Conservation (phyloP, 2,329 filamentous ascomycete genomes). For the Aspergillus unguis region DNA sequence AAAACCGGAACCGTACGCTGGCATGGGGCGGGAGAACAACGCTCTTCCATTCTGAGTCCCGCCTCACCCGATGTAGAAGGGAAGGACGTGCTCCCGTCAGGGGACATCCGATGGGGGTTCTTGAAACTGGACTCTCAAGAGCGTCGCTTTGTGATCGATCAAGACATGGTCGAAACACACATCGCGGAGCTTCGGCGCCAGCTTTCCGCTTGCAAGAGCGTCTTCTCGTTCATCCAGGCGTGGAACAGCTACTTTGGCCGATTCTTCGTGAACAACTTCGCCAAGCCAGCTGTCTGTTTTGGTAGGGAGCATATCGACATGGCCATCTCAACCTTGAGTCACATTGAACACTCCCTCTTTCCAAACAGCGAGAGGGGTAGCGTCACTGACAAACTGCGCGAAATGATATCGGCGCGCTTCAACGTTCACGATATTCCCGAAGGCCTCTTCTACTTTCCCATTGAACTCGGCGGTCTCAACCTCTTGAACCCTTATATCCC, state of each 20-base stretch:
- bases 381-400: constrained; percentile 56
- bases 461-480: constrained; percentile 51
- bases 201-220: constrained; percentile 52
- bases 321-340: constrained; percentile 51
- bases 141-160: constrained; percentile 59
- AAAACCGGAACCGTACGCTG: constrained; percentile 56
- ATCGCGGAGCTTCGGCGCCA: constrained; percentile 59
- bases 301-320: constrained; percentile 55
- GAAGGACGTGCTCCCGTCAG: constrained; percentile 44
- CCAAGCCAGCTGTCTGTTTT: constrained; percentile 54
- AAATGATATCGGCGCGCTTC: constrained; percentile 53
- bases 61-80: constrained; percentile 3
- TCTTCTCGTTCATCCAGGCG: constrained; percentile 59
- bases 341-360: constrained; percentile 54
- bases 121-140: constrained; percentile 53
- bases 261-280: constrained; percentile 60
- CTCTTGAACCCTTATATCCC: constrained; percentile 51
- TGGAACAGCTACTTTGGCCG: constrained; percentile 58
- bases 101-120: constrained; percentile 59
- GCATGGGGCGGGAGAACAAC: constrained; percentile 16
- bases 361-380: constrained; percentile 37
- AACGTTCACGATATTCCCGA: constrained; percentile 47
- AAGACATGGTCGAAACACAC: constrained; percentile 57
- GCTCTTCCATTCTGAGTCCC: constrained; percentile 5
- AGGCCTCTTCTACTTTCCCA: constrained; percentile 53